Percentiles rank a stretch among this genome's conserved stretches.
These are phyloP conservation scores for Lichtheimia corymbifera DNA, from an alignment of 371 early-diverging fungal genomes.

Conservation along the genomic window DNA sequence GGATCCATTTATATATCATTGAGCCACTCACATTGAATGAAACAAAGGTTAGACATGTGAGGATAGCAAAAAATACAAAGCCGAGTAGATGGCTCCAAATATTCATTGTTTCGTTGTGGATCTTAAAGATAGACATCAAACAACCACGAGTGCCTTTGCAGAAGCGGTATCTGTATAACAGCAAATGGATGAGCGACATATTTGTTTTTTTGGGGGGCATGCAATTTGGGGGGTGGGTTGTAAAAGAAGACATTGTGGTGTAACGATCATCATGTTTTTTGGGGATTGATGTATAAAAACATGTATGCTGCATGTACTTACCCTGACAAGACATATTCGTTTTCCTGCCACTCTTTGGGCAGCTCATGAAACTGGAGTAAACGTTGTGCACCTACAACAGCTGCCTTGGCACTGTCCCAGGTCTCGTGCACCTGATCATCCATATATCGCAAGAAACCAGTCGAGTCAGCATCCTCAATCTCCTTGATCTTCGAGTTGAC, in stretches of 20 bases:
- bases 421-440: slow-evolving; percentile 50
- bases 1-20: background rate
- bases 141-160: slow-evolving; percentile 53
- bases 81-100: slow-evolving; percentile 75
- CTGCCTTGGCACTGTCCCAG: slow-evolving; percentile 57
- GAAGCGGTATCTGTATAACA: slow-evolving; percentile 55
- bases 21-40: slow-evolving; percentile 45
- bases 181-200: slow-evolving; percentile 6
- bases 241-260: slow-evolving; percentile 9
- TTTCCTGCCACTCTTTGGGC: slow-evolving; percentile 69
- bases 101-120: slow-evolving; percentile 76
- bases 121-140: slow-evolving; percentile 59
- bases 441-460: slow-evolving; percentile 39
- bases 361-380: slow-evolving; percentile 62
- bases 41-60: slow-evolving; percentile 45
- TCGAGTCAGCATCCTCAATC: slow-evolving; percentile 32
- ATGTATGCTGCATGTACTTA: slow-evolving; percentile 14
- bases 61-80: slow-evolving; percentile 49
- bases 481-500: slow-evolving; percentile 40
- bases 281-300: slow-evolving; percentile 4
- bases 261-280: background rate
- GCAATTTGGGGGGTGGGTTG: slow-evolving; percentile 4
- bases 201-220: background rate
- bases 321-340: slow-evolving; percentile 65
- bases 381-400: slow-evolving; percentile 59